Evolutionary conservation across 75 land plant species (phyloP), one percentile per base, ranked within the genome.

Genomic region (Isoetes taiwanensis): DNA sequence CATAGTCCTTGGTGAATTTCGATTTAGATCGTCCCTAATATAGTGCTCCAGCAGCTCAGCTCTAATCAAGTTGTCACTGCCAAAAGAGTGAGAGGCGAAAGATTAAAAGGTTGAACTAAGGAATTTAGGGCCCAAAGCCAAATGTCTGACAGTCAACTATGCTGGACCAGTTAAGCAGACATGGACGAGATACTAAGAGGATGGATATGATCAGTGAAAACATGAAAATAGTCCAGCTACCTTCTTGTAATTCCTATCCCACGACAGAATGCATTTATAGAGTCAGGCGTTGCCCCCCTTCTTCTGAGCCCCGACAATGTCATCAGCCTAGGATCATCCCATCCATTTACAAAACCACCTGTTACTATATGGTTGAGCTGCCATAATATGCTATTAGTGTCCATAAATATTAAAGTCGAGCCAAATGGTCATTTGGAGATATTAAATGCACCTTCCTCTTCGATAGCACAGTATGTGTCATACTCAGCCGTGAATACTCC

Each of bases 271-370:
- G 82, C 65, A 69, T 94, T 89, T 8, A 94, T 94, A 16, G 99
- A 60, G 26, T 84, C 81, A 52, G 90, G 58, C 25, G 96, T 72
- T 46, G 76, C 79, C 55, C 99, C 96, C 60, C 91, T 73, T 19
- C 99, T 78, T 9, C 82, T 63, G 56, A 94, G 63, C 41, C 91
- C 99, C 56, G 96, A 86, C 55, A 94, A 70, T 35, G 99, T 94
- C 79, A 85, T 69, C 3, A 94, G 74, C 34, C 99, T 90, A 38
- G 96, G 96, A 56, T 94, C 99, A 71, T 94, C 99, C 99, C 99
- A 94, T 30, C 99, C 96, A 69, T 85, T 84, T 19, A 94, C 99
- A 68, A 72, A 76, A 32, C 78, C 85, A 32, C 82, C 84, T 23
- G 80, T 86, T 30, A 89, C 99, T 32, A 94, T 59, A 17, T 62